Conservation (phyloP, 2,329 filamentous ascomycete species). For the Aspergillus ibericus region DNA sequence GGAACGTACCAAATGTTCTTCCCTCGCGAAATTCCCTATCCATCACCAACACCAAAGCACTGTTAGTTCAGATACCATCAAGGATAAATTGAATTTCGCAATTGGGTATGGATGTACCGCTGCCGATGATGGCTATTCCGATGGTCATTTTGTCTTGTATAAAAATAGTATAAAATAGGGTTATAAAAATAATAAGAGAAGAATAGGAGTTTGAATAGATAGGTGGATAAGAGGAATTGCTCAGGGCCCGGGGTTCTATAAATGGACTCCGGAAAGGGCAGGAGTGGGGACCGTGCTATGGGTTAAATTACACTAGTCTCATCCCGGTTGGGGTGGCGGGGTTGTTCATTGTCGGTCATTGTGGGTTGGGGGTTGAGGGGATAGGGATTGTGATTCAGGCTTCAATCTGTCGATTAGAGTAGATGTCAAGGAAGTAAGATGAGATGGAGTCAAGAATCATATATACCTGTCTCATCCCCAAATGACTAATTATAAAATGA, state of each 20-base stretch:
- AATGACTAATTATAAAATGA: too few relatives aligned
- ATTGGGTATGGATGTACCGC: constrained; percentile 36
- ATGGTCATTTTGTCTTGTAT: constrained; percentile 34
- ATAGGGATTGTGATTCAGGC: too few relatives aligned
- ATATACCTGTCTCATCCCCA: too few relatives aligned
- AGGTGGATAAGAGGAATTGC: background rate
- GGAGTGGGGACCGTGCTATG: background rate
- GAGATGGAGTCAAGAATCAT: too few relatives aligned
- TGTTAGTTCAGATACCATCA: too few relatives aligned
- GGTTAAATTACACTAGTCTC: background rate
- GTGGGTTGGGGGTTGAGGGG: too few relatives aligned
- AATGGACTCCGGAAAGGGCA: too few relatives aligned
- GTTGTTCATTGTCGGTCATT: background rate
- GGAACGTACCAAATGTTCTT: constrained; percentile 52
- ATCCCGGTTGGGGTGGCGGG: background rate
- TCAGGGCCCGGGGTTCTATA: too few relatives aligned
- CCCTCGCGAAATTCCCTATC: constrained; percentile 56
- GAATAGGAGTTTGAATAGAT: background rate
- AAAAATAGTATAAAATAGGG: background rate
- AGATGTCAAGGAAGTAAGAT: too few relatives aligned
- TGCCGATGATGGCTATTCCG: constrained; percentile 56
- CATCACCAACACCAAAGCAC: too few relatives aligned
- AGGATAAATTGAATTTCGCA: too few relatives aligned
- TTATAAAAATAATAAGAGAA: background rate
- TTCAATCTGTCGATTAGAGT: too few relatives aligned